phyloP scores from a whole-genome alignment of 2,329 filamentous ascomycete genomes.

The Davidsoniella australis region DNA sequence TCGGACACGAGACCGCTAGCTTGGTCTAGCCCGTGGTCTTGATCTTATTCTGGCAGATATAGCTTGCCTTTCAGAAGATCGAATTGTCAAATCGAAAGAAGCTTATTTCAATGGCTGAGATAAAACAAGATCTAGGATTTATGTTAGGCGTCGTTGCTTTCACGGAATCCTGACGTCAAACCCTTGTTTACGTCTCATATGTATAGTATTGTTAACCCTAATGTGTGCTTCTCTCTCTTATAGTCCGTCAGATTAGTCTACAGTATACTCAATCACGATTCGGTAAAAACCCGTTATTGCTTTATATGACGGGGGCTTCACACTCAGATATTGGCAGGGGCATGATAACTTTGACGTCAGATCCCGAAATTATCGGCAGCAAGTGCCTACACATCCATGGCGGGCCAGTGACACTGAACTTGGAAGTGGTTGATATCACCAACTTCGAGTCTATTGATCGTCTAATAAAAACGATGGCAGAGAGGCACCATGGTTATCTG shows the following conservation, averaged over 20 bases:
- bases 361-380: neutral
- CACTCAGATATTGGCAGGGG: neutral
- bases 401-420: slow-evolving; percentile 1
- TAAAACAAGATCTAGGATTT: too few species aligned
- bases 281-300: neutral
- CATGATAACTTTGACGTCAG: neutral
- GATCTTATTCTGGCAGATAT: too few species aligned
- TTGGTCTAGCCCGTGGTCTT: too few species aligned
- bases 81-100: too few species aligned
- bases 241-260: slow-evolving; percentile 4
- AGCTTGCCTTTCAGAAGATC: too few species aligned
- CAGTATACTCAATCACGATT: neutral
- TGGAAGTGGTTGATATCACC: slow-evolving; percentile 3
- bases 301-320: slow-evolving; percentile 2
- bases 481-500: slow-evolving; percentile 1
- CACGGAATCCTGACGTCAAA: too few species aligned
- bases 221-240: too few species aligned
- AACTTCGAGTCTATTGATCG: slow-evolving; percentile 1
- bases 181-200: too few species aligned
- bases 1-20: too few species aligned
- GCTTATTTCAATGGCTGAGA: too few species aligned
- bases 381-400: neutral
- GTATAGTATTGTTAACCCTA: too few species aligned
- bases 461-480: neutral
- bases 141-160: too few species aligned